A percentile compares a stretch with the other conserved stretches of the same genome.
phyloP scores from a whole-genome alignment of 2,329 filamentous ascomycete genomes.

The Ophiostoma tasmaniense region DNA sequence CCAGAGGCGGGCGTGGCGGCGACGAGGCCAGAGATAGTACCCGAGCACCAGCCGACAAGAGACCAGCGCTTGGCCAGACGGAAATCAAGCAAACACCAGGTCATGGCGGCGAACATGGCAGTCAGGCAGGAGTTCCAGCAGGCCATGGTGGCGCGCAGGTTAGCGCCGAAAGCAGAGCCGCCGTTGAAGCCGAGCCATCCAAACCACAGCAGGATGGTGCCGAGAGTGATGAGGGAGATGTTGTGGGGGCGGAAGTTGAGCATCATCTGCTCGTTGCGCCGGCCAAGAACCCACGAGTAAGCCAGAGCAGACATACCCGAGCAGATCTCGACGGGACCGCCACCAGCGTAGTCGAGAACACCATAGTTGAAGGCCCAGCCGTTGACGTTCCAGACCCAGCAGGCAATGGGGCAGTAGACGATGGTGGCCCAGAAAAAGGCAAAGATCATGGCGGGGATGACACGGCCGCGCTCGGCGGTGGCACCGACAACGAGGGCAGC shows the following conservation, averaged over 20 bases:
- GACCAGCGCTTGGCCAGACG: constrained; percentile 91
- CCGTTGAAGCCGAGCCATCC: constrained; percentile 99
- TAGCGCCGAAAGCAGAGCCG: constrained; percentile 86
- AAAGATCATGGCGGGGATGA: constrained; percentile 92
- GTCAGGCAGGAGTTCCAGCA: constrained; percentile 97
- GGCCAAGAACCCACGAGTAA: constrained; percentile 91
- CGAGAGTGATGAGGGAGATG: constrained; percentile 91
- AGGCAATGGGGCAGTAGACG: constrained; percentile 93
- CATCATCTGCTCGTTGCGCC: constrained; percentile 99
- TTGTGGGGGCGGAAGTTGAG: constrained; percentile 99
- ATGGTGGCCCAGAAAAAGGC: constrained; percentile 93
- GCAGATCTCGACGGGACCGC: constrained; percentile 92
- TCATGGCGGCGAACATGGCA: constrained; percentile 82
- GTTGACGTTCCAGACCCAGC: constrained; percentile 93
- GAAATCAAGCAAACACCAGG: constrained; percentile 94
- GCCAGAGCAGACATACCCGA: constrained; percentile 89
- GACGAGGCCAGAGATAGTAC: constrained; percentile 61
- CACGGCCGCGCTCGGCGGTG: constrained; percentile 85
- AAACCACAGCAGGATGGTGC: constrained; percentile 94
- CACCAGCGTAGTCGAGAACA: constrained; percentile 91
- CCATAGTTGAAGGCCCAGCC: constrained; percentile 89
- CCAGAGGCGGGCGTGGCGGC: constrained; percentile 62
- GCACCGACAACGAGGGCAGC: constrained; percentile 85
- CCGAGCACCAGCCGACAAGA: constrained; percentile 66
- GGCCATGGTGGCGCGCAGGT: constrained; percentile 87